phyloP scores from a whole-genome alignment of 306 rosid species.

The Sphenostylis stenocarpa region DNA sequence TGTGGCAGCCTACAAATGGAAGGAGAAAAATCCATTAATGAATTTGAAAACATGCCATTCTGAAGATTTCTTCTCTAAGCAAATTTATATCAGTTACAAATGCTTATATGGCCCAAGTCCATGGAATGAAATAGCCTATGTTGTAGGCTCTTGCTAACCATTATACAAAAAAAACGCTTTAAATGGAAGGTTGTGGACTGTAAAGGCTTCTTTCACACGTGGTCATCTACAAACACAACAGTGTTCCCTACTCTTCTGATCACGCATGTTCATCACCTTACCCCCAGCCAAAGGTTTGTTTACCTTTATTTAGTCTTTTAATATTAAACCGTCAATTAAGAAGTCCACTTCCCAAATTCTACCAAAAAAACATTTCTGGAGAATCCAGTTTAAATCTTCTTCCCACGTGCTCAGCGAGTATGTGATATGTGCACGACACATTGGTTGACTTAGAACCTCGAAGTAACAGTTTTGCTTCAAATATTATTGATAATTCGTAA shows the following conservation, averaged over 20 bases:
- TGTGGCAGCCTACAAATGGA: slow-evolving; percentile 65
- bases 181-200: not conserved
- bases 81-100: not conserved
- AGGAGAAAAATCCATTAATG: not conserved
- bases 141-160: not conserved
- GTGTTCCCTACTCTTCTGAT: not conserved
- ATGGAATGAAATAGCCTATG: not conserved
- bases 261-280: not conserved
- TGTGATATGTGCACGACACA: not conserved
- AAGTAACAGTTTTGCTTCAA: not conserved
- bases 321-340: not conserved
- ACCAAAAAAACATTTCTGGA: not conserved
- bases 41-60: not conserved
- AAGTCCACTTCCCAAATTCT: not conserved
- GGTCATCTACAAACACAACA: not conserved
- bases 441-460: not conserved
- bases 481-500: not conserved
- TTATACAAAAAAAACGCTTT: not conserved
- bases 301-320: not conserved
- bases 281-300: not conserved
- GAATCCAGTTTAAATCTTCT: not conserved
- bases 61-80: not conserved
- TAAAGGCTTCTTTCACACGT: slow-evolving; percentile 8
- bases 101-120: not conserved
- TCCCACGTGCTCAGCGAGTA: not conserved